Conservation (phyloP, 2,329 filamentous ascomycete species). For the Penicillium sp. region DNA sequence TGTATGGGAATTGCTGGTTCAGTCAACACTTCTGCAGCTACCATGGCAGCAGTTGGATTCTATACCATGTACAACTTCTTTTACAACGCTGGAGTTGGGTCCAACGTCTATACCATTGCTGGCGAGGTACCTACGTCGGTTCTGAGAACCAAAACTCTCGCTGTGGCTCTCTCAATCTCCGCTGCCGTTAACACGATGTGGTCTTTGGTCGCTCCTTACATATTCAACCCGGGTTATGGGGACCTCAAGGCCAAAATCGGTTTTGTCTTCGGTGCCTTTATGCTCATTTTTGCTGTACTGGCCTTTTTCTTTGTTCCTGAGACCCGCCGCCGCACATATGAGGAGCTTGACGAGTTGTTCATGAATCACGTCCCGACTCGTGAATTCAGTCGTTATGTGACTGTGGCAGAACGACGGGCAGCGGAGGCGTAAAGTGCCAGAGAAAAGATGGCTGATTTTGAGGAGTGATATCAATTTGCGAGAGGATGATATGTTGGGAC, state of each 20-base stretch:
- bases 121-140: conserved; percentile 2
- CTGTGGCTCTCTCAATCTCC: not conserved
- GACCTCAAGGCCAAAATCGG: conserved; percentile 34
- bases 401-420: not conserved
- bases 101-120: conserved; percentile 6
- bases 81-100: conserved; percentile 1
- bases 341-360: conserved; percentile 2
- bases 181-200: conserved; percentile 7
- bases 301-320: not conserved
- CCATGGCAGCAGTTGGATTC: conserved; percentile 1
- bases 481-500: too few species aligned
- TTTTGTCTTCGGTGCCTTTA: conserved; percentile 12
- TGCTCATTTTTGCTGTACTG: not conserved
- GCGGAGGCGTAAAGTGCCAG: not conserved
- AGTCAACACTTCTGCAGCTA: not conserved
- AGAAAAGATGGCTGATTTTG: not conserved
- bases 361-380: not conserved
- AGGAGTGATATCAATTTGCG: too few species aligned
- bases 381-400: not conserved
- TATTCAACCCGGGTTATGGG: conserved; percentile 14
- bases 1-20: conserved; percentile 6
- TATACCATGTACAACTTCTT: conserved; percentile 9
- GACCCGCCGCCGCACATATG: not conserved
- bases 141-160: conserved; percentile 1
- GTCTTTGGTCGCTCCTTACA: conserved; percentile 13